phyloP scores from a whole-genome alignment of 306 rosid genomes.

The Morella rubra region DNA sequence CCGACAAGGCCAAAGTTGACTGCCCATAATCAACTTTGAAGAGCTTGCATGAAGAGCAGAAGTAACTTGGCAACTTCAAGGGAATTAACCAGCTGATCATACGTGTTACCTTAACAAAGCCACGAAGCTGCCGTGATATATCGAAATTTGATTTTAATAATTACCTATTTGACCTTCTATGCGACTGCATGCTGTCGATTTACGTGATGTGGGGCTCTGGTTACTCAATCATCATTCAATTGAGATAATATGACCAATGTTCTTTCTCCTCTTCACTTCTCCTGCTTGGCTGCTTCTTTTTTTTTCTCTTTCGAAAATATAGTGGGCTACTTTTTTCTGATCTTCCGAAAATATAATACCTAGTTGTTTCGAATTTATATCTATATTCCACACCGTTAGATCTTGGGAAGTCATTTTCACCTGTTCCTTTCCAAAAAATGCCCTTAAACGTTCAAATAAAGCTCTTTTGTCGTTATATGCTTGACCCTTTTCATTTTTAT shows the following conservation, averaged over 20 bases:
- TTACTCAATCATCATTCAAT: background rate
- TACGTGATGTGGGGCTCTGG: background rate
- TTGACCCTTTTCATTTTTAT: background rate
- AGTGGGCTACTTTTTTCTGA: no score
- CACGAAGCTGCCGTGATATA: background rate
- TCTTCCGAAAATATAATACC: no score
- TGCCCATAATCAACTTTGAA: background rate
- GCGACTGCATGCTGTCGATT: background rate
- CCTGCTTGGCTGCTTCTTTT: background rate
- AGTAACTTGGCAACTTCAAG: background rate
- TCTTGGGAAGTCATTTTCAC: background rate
- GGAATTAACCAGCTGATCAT: background rate
- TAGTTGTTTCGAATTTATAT: no score
- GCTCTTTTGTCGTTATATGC: background rate
- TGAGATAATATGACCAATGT: background rate
- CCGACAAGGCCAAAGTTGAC: background rate
- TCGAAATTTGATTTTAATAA: background rate
- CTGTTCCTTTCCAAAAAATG: background rate
- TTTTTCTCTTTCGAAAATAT: no score
- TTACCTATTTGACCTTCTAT: background rate
- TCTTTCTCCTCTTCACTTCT: background rate
- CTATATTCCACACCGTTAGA: no score
- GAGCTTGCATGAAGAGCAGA: background rate
- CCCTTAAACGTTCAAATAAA: background rate
- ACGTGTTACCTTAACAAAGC: background rate